phyloP scores from a whole-genome alignment of 2,329 filamentous ascomycete genomes.

The Dendryphion nanum region DNA sequence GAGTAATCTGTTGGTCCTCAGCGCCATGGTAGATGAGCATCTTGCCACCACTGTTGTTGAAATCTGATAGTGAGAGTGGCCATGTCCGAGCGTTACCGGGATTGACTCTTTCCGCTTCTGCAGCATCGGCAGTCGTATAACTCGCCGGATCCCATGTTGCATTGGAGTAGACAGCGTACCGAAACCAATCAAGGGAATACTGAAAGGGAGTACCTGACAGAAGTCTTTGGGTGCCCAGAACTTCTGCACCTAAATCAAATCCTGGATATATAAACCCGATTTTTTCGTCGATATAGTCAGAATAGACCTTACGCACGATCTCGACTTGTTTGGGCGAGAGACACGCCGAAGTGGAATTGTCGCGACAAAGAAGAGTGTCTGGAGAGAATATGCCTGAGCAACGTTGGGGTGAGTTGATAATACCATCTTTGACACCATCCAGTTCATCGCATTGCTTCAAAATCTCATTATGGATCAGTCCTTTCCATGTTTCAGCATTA shows the following conservation, averaged over 20 bases:
- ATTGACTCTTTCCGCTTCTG: slow-evolving; percentile 35
- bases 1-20: slow-evolving; percentile 46
- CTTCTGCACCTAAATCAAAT: slow-evolving; percentile 49
- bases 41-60: slow-evolving; percentile 41
- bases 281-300: slow-evolving; percentile 40
- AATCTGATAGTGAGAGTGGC: slow-evolving; percentile 30
- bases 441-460: slow-evolving; percentile 50
- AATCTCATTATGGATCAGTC: slow-evolving; percentile 43
- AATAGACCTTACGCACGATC: slow-evolving; percentile 45
- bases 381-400: slow-evolving; percentile 38
- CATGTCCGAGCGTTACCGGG: slow-evolving; percentile 38
- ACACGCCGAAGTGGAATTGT: slow-evolving; percentile 34
- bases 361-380: slow-evolving; percentile 34
- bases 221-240: slow-evolving; percentile 36
- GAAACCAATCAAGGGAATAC: slow-evolving; percentile 45
- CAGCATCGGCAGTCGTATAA: slow-evolving; percentile 13
- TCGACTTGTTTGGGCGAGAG: slow-evolving; percentile 43
- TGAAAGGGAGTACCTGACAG: slow-evolving; percentile 38
- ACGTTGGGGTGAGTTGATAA: slow-evolving; percentile 45
- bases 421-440: slow-evolving; percentile 49
- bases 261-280: slow-evolving; percentile 50
- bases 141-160: slow-evolving; percentile 24
- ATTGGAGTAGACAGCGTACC: slow-evolving; percentile 44
- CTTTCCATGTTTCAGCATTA: slow-evolving; percentile 17
- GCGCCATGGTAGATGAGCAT: slow-evolving; percentile 47